Evolutionary conservation across 2,329 filamentous ascomycete species (phyloP).

Genomic region (Penicillium brevicompactum): DNA sequence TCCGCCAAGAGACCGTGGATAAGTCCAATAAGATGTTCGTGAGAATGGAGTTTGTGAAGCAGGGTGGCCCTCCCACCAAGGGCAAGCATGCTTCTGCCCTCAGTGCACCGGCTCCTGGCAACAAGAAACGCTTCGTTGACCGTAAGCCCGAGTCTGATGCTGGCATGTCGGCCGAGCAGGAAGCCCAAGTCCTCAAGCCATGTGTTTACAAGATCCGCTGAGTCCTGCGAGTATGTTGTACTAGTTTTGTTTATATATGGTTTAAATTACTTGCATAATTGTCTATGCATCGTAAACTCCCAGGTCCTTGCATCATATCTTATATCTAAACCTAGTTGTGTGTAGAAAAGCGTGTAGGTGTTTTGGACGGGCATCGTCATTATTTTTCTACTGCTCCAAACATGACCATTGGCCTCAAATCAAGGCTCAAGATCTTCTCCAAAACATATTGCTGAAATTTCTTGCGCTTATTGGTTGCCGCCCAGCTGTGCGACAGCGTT

Average conservation of each 20-base stretch:
- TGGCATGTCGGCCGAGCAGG: slow-evolving; percentile 60
- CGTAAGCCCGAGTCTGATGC: slow-evolving; percentile 52
- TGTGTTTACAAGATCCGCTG: slow-evolving; percentile 93
- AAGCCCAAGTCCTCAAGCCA: slow-evolving; percentile 80
- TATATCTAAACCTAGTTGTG: not conserved
- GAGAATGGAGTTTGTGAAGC: slow-evolving; percentile 91
- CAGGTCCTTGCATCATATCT: not conserved
- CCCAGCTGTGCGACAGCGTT: slow-evolving; percentile 75
- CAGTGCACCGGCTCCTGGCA: slow-evolving; percentile 33
- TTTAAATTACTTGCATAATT: not conserved
- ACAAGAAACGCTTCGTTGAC: slow-evolving; percentile 60
- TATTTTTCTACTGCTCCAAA: slow-evolving; percentile 33
- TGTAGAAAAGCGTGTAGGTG: slow-evolving; percentile 15
- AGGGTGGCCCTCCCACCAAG: slow-evolving; percentile 65
- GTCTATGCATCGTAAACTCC: not conserved
- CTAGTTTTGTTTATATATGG: not conserved
- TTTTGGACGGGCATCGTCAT: slow-evolving; percentile 24
- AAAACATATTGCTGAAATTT: slow-evolving; percentile 15
- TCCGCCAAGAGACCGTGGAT: slow-evolving; percentile 74
- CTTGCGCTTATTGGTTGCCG: slow-evolving; percentile 42
- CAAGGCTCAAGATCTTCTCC: slow-evolving; percentile 13
- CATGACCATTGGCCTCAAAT: slow-evolving; percentile 18
- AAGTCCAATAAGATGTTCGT: slow-evolving; percentile 98
- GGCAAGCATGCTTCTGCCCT: slow-evolving; percentile 65
- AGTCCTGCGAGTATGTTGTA: slow-evolving; percentile 5